Conservation (phyloP, 805 yeast species). For the Sugiyamaella marilandica region DNA sequence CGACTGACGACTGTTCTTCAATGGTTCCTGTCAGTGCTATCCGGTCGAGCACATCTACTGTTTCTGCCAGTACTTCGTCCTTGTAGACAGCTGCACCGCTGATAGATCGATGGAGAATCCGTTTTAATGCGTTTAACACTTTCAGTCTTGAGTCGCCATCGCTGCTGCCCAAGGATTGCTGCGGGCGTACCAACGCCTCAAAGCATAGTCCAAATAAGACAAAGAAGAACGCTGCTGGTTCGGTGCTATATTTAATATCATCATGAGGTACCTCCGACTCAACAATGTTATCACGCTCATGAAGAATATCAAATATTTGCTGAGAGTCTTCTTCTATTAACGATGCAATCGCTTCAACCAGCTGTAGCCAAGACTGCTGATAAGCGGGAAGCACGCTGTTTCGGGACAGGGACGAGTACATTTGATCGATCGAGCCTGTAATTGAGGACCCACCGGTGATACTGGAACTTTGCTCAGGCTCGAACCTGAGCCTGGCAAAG, state of each 20-base stretch:
- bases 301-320: constrained; percentile 44
- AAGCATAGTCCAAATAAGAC: constrained; percentile 80
- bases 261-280: constrained; percentile 14
- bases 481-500: constrained; percentile 61
- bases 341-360: constrained; percentile 69
- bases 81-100: constrained; percentile 58
- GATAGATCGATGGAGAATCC: constrained; percentile 52
- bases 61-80: constrained; percentile 67
- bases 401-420: constrained; percentile 29
- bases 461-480: constrained; percentile 33
- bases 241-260: constrained; percentile 25
- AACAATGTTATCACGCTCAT: constrained; percentile 39
- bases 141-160: constrained; percentile 27
- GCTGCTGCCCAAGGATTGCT: constrained; percentile 23
- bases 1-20: constrained; percentile 44
- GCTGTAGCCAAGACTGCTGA: constrained; percentile 65
- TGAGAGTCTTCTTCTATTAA: constrained; percentile 49
- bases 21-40: constrained; percentile 50
- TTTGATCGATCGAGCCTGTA: constrained; percentile 31
- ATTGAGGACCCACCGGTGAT: constrained; percentile 20
- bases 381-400: constrained; percentile 45
- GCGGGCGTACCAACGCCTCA: constrained; percentile 56
- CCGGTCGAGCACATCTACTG: constrained; percentile 70
- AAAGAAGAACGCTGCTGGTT: constrained; percentile 53
- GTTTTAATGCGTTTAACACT: constrained; percentile 47